Conservation (phyloP, 345 rosid genomes). For the Melaleuca quinquenervia region DNA sequence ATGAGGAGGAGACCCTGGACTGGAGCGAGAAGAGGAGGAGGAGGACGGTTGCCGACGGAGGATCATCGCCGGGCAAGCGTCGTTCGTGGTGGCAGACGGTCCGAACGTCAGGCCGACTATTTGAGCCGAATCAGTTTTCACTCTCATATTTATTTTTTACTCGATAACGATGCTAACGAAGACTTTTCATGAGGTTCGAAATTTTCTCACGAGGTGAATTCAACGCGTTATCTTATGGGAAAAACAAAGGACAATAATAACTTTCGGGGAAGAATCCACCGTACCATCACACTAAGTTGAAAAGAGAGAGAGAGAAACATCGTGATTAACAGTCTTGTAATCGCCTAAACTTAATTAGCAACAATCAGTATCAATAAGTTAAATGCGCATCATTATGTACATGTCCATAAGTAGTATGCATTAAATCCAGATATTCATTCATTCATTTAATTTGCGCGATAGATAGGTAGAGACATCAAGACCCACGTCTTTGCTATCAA, state of each 20-base stretch:
- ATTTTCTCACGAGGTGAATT: not conserved
- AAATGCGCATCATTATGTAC: not conserved
- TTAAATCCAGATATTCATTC: not conserved
- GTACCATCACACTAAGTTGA: not conserved
- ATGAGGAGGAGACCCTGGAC: not conserved
- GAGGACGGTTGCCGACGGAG: not conserved
- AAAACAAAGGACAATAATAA: no score
- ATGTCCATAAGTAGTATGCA: not conserved
- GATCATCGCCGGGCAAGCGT: not conserved
- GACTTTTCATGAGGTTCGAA: no score
- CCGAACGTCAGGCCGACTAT: rapidly evolving
- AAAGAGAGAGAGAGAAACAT: not conserved
- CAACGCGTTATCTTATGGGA: not conserved
- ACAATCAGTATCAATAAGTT: no score
- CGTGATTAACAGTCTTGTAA: not conserved
- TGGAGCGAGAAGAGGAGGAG: not conserved
- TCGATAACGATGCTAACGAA: not conserved
- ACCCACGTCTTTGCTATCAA: not conserved
- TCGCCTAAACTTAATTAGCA: not conserved
- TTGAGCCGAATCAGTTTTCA: not conserved
- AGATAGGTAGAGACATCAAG: not conserved
- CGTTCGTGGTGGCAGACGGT: not conserved
- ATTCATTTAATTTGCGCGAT: not conserved
- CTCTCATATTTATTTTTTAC: not conserved
- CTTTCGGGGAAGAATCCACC: not conserved